Conservation (phyloP, 306 rosid species). For the Cicer chorassanicum region DNA sequence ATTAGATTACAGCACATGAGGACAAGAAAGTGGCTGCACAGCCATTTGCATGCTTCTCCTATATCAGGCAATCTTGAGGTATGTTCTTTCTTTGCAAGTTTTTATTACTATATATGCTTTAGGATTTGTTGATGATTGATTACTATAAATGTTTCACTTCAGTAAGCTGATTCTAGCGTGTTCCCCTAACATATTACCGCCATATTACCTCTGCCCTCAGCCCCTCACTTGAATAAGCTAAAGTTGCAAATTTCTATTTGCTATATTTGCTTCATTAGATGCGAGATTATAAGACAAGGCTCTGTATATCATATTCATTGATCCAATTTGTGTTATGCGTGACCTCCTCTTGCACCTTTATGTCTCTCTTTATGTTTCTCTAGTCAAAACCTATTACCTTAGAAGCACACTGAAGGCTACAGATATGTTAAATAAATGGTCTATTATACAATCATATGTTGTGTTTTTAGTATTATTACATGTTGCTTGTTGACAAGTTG, state of each 20-base stretch:
- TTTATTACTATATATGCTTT: conserved; percentile 1
- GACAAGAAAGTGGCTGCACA: conserved; percentile 98
- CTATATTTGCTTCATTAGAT: background rate
- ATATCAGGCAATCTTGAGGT: conserved; percentile 95
- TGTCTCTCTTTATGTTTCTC: background rate
- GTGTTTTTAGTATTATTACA: background rate
- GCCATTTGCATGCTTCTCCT: conserved; percentile 95
- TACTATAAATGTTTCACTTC: background rate
- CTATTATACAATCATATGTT: background rate
- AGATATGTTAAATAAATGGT: conserved; percentile 8
- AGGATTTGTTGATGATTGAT: conserved; percentile 25
- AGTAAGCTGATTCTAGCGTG: background rate
- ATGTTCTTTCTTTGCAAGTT: conserved; percentile 7
- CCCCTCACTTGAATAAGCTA: background rate
- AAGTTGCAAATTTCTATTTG: background rate
- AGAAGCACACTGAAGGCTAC: background rate
- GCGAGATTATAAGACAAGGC: conserved; percentile 15
- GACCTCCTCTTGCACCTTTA: background rate
- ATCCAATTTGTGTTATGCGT: background rate
- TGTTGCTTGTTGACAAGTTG: background rate
- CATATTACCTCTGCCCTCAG: background rate
- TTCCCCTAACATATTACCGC: background rate
- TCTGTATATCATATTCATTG: conserved; percentile 8
- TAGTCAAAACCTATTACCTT: conserved; percentile 7
- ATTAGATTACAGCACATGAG: conserved; percentile 94